Percentiles rank a stretch among this genome's conserved stretches.
Evolutionary conservation across 148 eudicot genomes (phyloP).

Genomic region (Rhododendron griersonianum): DNA sequence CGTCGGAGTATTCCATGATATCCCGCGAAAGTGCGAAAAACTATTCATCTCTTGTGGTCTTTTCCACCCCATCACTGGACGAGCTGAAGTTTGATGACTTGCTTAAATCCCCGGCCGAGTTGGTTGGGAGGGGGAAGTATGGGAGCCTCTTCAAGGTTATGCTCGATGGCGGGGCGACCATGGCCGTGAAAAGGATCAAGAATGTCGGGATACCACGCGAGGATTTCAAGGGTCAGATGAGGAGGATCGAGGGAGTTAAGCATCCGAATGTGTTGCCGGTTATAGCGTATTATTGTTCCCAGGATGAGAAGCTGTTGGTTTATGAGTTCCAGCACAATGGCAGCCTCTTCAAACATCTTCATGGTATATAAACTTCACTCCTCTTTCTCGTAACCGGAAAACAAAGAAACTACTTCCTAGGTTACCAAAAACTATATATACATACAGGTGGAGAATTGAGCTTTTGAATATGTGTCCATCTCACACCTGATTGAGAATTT

Average conservation of each 20-base stretch:
- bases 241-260: conserved; percentile 25
- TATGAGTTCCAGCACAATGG: conserved; percentile 50
- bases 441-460: background rate
- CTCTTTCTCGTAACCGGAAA: background rate
- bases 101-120: conserved; percentile 42
- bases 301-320: conserved; percentile 45
- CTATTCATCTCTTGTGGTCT: conserved; percentile 20
- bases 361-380: conserved; percentile 30
- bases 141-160: conserved; percentile 46
- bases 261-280: conserved; percentile 39
- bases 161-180: conserved; percentile 14
- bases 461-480: background rate
- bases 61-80: conserved; percentile 21
- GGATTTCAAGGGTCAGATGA: conserved; percentile 41
- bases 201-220: conserved; percentile 35
- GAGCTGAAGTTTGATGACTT: conserved; percentile 41
- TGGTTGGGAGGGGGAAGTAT: conserved; percentile 38
- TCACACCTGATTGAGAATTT: background rate
- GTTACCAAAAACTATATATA: background rate
- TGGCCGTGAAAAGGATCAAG: conserved; percentile 47
- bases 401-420: background rate
- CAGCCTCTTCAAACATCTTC: conserved; percentile 41
- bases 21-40: conserved; percentile 13
- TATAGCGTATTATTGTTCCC: conserved; percentile 46
- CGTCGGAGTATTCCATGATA: conserved; percentile 38